These are phyloP conservation scores for Epicoccum sorghinum DNA, from an alignment of 2,329 filamentous ascomycete genomes.

Conservation along the genomic window DNA sequence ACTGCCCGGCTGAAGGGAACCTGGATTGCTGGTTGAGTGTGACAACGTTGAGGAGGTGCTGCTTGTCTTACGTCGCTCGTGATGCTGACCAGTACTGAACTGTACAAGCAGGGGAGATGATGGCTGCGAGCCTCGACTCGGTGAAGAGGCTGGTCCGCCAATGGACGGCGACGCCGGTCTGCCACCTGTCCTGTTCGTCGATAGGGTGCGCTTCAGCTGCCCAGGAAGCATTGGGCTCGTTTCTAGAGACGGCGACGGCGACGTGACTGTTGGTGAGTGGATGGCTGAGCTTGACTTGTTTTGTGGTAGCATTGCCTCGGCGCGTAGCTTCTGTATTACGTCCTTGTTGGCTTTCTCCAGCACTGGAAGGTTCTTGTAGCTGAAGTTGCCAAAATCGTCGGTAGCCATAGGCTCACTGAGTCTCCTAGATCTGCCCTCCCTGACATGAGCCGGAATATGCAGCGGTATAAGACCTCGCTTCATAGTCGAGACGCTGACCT, in stretches of 20 bases:
- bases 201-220: constrained; percentile 80
- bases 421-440: constrained; percentile 84
- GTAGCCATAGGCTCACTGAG: constrained; percentile 86
- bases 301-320: constrained; percentile 81
- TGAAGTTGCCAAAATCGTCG: constrained; percentile 95
- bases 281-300: constrained; percentile 55
- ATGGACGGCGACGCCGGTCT: constrained; percentile 87
- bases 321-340: constrained; percentile 92
- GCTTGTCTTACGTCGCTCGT: constrained; percentile 89
- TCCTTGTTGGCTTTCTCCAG: constrained; percentile 99
- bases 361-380: constrained; percentile 96
- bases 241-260: constrained; percentile 73
- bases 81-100: constrained; percentile 83
- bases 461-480: constrained; percentile 94
- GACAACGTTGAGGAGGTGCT: constrained; percentile 85
- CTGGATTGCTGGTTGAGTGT: constrained; percentile 68
- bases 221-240: constrained; percentile 83
- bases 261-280: constrained; percentile 53
- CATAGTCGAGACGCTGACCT: constrained; percentile 78
- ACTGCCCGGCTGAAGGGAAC: constrained; percentile 71
- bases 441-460: constrained; percentile 94
- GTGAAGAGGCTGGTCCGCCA: constrained; percentile 82
- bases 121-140: constrained; percentile 81
- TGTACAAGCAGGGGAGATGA: constrained; percentile 95
- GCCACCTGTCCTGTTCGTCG: constrained; percentile 73